Base-by-base conservation (phyloP, 257 asterid species). In the Nicotiana noctiflora region DNA sequence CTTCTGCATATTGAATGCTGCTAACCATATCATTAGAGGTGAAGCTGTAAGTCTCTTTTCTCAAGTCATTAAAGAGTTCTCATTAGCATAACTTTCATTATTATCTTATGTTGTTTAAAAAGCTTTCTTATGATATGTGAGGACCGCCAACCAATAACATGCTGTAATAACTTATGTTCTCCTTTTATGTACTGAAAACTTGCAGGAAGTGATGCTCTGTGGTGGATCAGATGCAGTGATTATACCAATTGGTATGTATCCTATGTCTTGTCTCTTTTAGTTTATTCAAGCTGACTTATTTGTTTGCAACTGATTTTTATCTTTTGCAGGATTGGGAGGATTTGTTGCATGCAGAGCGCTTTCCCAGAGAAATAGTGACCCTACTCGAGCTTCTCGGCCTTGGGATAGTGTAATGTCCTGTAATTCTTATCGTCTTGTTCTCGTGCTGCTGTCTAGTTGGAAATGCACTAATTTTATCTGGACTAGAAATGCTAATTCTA, bases 141-240 rank as follows among this genome's bases (percentile, higher is more conserved):
- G 77, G 21, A 70, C 4, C 23, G 12, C 59, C 27, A 40, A 21
- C 21, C 37, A 21, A 21, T 44, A 44, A 13, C 55, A 11, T 44
- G 59, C 25, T 55, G 9, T 55, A 5, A 56, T 18, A 56, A 11
- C 3, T 56, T 56, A 11, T 56, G 23, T 18, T 56, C 62, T 18
- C 25, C 62, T 56, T 56, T n/a, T 56, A 1, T 23, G n/a, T n/a
- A 18, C 23, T 6, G 23, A 14, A 40, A 32, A 62, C 8, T 59
- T 81, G 80, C 64, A 81, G 84, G 96, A 91, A 86, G 17, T 91
- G 82, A 90, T 91, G 94, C 44, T 91, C 60, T 92, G 89, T 60
- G 96, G 96, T 86, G 96, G 94, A 75, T 86, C 92, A 49, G 96
- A 91, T 83, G 93, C 96, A 68, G 86, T 85, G 65, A 86, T 91